Conservation (phyloP, 345 rosid species). For the Streptanthus diversifolius region DNA sequence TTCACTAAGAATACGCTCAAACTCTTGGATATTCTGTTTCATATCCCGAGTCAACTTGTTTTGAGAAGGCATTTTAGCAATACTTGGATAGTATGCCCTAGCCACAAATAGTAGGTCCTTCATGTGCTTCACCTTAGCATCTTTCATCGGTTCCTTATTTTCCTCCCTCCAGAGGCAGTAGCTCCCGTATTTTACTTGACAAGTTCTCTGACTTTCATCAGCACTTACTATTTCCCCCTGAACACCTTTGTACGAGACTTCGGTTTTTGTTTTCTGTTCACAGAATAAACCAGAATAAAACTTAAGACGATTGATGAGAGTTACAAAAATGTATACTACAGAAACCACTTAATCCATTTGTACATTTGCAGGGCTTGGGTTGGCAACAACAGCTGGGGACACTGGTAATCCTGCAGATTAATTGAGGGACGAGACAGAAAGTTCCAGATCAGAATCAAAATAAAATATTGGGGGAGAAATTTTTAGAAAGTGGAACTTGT, state of each 20-base stretch:
- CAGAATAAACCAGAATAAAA: not conserved
- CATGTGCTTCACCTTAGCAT: slow-evolving; percentile 72
- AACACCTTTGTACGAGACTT: slow-evolving; percentile 13
- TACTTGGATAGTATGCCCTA: slow-evolving; percentile 89
- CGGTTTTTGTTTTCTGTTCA: slow-evolving; percentile 42
- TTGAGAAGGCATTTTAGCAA: slow-evolving; percentile 85
- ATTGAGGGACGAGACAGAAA: not conserved
- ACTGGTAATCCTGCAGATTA: slow-evolving; percentile 32
- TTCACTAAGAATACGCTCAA: slow-evolving; percentile 88
- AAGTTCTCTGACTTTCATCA: slow-evolving; percentile 49
- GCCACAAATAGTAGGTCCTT: slow-evolving; percentile 92
- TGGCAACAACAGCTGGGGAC: slow-evolving; percentile 24
- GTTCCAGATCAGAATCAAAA: not conserved
- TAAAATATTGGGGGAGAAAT: not conserved
- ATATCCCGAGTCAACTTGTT: slow-evolving; percentile 67
- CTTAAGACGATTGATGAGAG: not conserved
- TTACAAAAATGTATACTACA: not conserved
- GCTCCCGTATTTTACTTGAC: slow-evolving; percentile 83
- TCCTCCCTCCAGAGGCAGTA: slow-evolving; percentile 91
- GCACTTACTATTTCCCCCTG: slow-evolving; percentile 21
- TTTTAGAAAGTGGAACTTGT: slow-evolving; percentile 2
- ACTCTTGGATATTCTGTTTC: slow-evolving; percentile 87
- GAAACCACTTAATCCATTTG: slow-evolving; percentile 15
- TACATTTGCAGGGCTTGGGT: slow-evolving; percentile 32
- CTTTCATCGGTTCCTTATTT: slow-evolving; percentile 81